These are phyloP conservation scores for Globisporangium cystogenes DNA, from an alignment of 352 stramenopile species.

Conservation along the genomic window DNA sequence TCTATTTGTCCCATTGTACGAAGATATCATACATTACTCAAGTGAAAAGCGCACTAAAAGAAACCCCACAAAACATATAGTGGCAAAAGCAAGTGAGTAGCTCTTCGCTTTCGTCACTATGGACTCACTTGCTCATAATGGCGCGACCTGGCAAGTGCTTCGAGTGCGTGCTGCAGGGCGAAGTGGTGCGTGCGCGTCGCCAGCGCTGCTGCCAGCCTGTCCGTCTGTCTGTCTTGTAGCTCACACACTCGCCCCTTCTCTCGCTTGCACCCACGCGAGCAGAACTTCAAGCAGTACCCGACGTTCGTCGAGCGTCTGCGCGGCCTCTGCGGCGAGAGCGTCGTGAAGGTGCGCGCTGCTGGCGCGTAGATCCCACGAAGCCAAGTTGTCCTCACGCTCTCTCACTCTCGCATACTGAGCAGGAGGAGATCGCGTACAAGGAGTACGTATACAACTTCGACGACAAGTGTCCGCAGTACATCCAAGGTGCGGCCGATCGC, in stretches of 20 bases:
- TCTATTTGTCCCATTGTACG: neutral
- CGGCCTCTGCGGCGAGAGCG: constrained; percentile 70
- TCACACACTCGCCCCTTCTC: neutral
- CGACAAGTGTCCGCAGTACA: constrained; percentile 84
- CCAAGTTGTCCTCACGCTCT: no score
- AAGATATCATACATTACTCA: neutral
- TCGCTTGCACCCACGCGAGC: neutral
- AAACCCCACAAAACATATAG: neutral
- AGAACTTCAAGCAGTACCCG: constrained; percentile 83
- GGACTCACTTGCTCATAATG: constrained; percentile 1
- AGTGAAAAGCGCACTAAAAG: neutral
- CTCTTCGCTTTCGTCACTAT: neutral
- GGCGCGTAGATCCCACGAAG: neutral
- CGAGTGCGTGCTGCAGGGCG: constrained; percentile 75
- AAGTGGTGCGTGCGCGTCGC: constrained; percentile 65
- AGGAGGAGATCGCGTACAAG: constrained; percentile 87
- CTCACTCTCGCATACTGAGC: neutral
- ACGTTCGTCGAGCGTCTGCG: constrained; percentile 76
- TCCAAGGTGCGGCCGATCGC: constrained; percentile 33
- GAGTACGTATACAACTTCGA: constrained; percentile 89
- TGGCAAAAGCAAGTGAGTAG: neutral
- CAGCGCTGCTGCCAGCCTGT: no score
- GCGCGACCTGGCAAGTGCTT: constrained; percentile 69
- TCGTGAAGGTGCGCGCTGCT: constrained; percentile 57
- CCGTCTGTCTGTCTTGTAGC: neutral